Evolutionary conservation across 1,284 basidiomycete genomes (phyloP), one percentile per base, ranked within the genome.

Genomic region (Apiotrichum montevideense): DNA sequence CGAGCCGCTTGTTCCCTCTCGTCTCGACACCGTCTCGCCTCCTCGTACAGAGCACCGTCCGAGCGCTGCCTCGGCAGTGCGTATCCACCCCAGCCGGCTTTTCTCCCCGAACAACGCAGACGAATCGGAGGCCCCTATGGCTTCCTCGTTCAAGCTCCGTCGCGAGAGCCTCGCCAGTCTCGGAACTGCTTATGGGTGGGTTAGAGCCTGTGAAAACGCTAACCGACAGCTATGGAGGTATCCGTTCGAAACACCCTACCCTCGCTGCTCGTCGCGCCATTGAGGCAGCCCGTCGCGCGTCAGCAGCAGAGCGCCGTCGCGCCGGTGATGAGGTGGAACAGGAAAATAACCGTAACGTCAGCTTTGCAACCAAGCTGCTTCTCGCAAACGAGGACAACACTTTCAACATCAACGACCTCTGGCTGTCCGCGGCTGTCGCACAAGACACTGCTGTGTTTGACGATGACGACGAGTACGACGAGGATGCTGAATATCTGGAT

Each of bases 341-440:
- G 10, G 63, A 62, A 14, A 11, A 42, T 15, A 56, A 55, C 41
- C 59, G 65, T 55, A 54, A 63, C 60, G 55, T 65, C 53, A 50
- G 69, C 69, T 90, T 98, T 65, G 88, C 94, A 0, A 90, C 97
- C 70, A 83, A 89, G 61, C 74, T 95, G n/a, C 78, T 95, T 34
- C 85, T 95, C 77, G 77, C 77, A 52, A 77, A 76, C 62, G 77
- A 78, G 66, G 76, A 74, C 61, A 77, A 76, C 59, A 76, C 67
- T 1, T 76, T 77, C 69, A 77, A 74, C 56, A 71, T 78, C 61
- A 76, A 75, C 61, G 77, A 78, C 53, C 69, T 78, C 21, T 78
- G 77, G 77, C 73, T 78, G 2, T 75, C 73, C 4, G 75, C 74
- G 1, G 77, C 76, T 35, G 72, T 77, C 4, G 77, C 76, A 1